Evolutionary conservation across 495 filamentous ascomycete genomes (phyloP), one percentile per base, ranked within the genome.

Genomic region (Chaetomium tenue): DNA sequence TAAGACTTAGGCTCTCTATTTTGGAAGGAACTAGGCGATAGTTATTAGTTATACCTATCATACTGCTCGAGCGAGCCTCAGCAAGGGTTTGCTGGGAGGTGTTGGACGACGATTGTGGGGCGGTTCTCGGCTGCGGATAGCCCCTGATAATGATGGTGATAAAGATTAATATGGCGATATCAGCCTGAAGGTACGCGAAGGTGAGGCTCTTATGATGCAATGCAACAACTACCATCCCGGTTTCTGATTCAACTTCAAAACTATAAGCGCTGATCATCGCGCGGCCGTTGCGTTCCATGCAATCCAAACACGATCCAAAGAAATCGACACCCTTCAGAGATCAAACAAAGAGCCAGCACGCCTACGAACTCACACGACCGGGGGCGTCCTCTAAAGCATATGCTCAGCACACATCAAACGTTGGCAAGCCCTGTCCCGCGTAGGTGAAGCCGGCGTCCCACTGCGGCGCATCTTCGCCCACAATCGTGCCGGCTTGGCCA

Each of bases 401-500:
- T 40, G 3, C 52, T 60, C 37, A 75, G 64, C 77, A 80, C 40
- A 79, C 72, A 62, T 77, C 72, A 60, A 75, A 80, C n/a, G 66
- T 64, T 2, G 77, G 77, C 37, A 80, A 61, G n/a, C 66, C 63
- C 13, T 56, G 52, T 1, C 74, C 75, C 0, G 66, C 54, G 42
- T 70, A 70, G 0, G 75, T 63, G 42, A 78, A 79, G 22, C 77
- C 77, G 48, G 75, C 76, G 50, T 80, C 64, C 76, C 77, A 80
- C 66, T 78, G 72, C 11, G 76, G 76, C 4, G 71, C 55, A 13
- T 74, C 72, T 39, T 70, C 60, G 57, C 74, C 72, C 12, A 80
- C 71, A 42, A 80, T 70, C 47, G 77, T 75, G 42, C 77, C 76
- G 20, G 65, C 60, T 65, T 78, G 70, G n/a, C 76, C 75, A 55